Evolutionary conservation across 331 rosid species (phyloP).

Genomic region (Dryas integrifolia): DNA sequence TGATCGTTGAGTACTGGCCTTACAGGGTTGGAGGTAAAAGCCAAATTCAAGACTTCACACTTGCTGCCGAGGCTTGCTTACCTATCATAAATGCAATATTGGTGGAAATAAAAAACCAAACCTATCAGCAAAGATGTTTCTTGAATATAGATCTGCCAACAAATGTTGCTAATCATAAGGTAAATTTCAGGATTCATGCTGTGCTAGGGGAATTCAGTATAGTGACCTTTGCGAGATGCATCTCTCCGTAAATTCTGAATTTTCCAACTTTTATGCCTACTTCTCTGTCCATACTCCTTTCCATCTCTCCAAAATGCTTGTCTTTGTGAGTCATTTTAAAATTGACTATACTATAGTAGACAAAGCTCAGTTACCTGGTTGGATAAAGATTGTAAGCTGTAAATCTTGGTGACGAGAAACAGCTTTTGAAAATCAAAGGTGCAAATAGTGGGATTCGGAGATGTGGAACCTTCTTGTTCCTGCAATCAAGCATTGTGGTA

Average conservation of each 20-base stretch:
- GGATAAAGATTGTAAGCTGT: neutral
- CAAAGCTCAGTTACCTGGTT: neutral
- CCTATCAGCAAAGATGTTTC: constrained; percentile 56
- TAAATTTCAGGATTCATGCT: constrained; percentile 21
- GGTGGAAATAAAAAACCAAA: constrained; percentile 52
- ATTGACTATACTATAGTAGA: neutral
- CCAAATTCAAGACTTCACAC: constrained; percentile 47
- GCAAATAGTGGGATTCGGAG: neutral
- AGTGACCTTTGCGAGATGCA: neutral
- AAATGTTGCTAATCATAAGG: constrained; percentile 68
- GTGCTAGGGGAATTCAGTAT: neutral
- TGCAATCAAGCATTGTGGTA: neutral
- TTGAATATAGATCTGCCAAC: constrained; percentile 72
- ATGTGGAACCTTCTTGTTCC: neutral
- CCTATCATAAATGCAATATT: constrained; percentile 64
- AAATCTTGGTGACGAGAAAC: neutral
- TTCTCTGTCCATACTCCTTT: neutral
- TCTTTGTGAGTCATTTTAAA: neutral
- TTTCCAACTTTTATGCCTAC: neutral
- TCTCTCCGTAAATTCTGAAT: neutral
- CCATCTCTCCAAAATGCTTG: neutral
- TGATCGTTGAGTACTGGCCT: constrained; percentile 23
- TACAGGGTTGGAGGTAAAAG: constrained; percentile 74
- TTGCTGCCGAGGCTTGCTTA: constrained; percentile 77
- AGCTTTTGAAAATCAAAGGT: neutral